Evolutionary conservation across 768 basidiomycete species (phyloP).

Genomic region (Russula virescens): DNA sequence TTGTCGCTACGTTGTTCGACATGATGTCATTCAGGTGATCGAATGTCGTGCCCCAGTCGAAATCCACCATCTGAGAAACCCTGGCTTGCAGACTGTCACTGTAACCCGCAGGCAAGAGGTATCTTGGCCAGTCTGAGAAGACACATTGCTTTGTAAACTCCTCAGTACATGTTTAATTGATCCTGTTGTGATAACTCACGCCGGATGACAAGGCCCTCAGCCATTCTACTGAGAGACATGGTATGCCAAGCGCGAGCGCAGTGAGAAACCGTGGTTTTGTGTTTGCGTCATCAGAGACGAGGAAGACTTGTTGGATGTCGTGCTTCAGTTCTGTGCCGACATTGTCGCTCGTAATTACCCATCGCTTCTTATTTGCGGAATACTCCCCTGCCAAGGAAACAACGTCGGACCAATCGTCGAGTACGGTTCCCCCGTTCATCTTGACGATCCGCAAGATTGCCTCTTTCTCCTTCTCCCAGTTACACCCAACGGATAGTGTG

Average conservation of each 20-base stretch:
- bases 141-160: neutral
- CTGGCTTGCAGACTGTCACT: conserved; percentile 37
- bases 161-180: neutral
- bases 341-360: conserved; percentile 46
- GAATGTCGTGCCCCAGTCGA: conserved; percentile 43
- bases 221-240: conserved; percentile 64
- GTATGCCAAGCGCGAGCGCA: conserved; percentile 81
- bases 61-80: conserved; percentile 45
- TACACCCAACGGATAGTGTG: conserved; percentile 41
- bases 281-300: conserved; percentile 58
- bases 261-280: conserved; percentile 77
- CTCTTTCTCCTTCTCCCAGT: conserved; percentile 39
- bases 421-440: conserved; percentile 47
- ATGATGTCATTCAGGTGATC: conserved; percentile 58
- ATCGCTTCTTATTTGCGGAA: conserved; percentile 41
- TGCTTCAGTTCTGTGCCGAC: conserved; percentile 40
- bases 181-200: conserved; percentile 23
- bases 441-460: conserved; percentile 40
- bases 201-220: conserved; percentile 36
- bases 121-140: conserved; percentile 52
- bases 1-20: conserved; percentile 49
- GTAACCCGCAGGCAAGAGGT: conserved; percentile 50
- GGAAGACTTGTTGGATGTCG: conserved; percentile 52
- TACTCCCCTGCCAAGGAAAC: conserved; percentile 52
- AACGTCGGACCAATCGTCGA: conserved; percentile 58